Evolutionary conservation across 352 stramenopile genomes (phyloP), one percentile per base, ranked within the genome.

Genomic region (Phytopythium litorale): DNA sequence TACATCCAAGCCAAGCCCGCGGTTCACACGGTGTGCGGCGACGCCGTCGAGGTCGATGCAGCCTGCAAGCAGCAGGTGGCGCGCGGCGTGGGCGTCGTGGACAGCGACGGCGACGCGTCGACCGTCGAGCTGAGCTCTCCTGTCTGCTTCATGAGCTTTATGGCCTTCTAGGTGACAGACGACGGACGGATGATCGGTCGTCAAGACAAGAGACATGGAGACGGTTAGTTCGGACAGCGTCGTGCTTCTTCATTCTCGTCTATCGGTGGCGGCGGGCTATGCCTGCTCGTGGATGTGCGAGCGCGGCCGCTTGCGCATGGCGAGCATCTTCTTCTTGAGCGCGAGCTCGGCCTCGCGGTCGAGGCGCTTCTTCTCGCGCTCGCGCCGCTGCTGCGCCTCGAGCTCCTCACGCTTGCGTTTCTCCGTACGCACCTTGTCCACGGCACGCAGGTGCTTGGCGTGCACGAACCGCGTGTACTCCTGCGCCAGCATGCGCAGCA

Each of bases 381-480:
- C 84, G 13, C 78, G 76, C 49, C 75, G 64, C 28, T 81, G 73
- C 38, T 78, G 76, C 0, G 81, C 84, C 59, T 88, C 76, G 38
- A 88, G 71, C 62, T 91, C 78, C 23, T 84, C 73, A 15, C 81
- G 82, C 60, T 88, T 88, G 48, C 81, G 75, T 58, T 91, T 89
- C 45, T 93, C 81, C 49, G 74, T 76, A 33, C 71, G 67, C 7
- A 77, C 84, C 52, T 91, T 93, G 48, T 90, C 84, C 25, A 81
- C 76, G 0, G 84, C 82, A 13, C 81, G 82, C 19, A 78, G 85
- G 70, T 95, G 86, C 62, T 95, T 95, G 49, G 88, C 76, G 68
- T 91, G 90, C 58, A 95, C 60, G 59, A 91, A 90, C 15, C 84
- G 84, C 52, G 87, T 95, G 72, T 93, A 95, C 63, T 95, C 87